Conservation (phyloP, 106 monocot species). For the Allium fistulosum region DNA sequence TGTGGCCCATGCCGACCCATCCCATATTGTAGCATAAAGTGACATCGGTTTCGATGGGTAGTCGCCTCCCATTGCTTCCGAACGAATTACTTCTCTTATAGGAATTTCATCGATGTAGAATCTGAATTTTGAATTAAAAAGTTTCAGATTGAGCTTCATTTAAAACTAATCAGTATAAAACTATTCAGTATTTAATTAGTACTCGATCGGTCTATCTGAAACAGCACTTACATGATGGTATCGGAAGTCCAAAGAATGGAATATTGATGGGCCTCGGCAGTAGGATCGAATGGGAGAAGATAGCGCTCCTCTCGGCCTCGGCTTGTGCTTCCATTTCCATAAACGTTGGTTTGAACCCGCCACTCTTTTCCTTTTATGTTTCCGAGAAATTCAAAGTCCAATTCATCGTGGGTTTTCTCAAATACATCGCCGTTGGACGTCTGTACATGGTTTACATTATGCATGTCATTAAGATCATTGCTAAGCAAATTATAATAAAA, state of each 20-base stretch:
- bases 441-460: slow-evolving; percentile 7
- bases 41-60: slow-evolving; percentile 56
- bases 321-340: slow-evolving; percentile 81
- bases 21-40: slow-evolving; percentile 54
- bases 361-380: slow-evolving; percentile 49
- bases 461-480: too few relatives aligned
- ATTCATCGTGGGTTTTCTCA: slow-evolving; percentile 46
- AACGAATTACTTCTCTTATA: slow-evolving; percentile 34
- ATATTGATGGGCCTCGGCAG: slow-evolving; percentile 50
- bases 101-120: slow-evolving; percentile 49
- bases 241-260: slow-evolving; percentile 60
- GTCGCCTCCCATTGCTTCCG: slow-evolving; percentile 21
- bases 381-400: slow-evolving; percentile 77
- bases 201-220: too few relatives aligned
- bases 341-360: slow-evolving; percentile 78
- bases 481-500: too few relatives aligned
- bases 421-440: slow-evolving; percentile 47
- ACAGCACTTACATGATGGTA: slow-evolving; percentile 41
- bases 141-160: not conserved
- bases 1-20: slow-evolving; percentile 52
- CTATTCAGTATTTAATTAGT: too few relatives aligned
- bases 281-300: slow-evolving; percentile 71
- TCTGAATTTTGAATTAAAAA: slow-evolving; percentile 10
- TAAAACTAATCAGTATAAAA: too few relatives aligned
- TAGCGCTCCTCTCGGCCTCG: slow-evolving; percentile 80